These are phyloP conservation scores for Hygrocybe coccinea DNA, from an alignment of 768 basidiomycete genomes.

Conservation along the genomic window DNA sequence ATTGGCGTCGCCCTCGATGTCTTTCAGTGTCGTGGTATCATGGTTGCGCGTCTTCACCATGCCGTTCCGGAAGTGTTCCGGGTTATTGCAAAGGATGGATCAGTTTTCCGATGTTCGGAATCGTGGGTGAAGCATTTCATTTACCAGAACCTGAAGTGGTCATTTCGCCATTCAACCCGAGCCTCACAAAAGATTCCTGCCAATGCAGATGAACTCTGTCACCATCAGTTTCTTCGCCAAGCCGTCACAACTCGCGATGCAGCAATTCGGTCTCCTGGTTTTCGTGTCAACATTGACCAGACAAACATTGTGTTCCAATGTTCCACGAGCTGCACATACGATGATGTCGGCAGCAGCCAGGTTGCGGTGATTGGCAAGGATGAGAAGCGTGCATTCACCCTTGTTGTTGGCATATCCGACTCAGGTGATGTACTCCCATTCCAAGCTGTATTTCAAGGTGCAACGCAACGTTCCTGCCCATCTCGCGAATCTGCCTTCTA, in stretches of 20 bases:
- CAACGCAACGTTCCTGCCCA: slow-evolving; percentile 22
- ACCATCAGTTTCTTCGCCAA: slow-evolving; percentile 8
- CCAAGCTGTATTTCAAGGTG: slow-evolving; percentile 32
- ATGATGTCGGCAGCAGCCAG: slow-evolving; percentile 16
- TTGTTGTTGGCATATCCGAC: slow-evolving; percentile 25
- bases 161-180: slow-evolving; percentile 15
- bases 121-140: slow-evolving; percentile 22
- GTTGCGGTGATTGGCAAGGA: slow-evolving; percentile 30
- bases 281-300: slow-evolving; percentile 35
- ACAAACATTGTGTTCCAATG: slow-evolving; percentile 28
- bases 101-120: slow-evolving; percentile 20
- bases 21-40: slow-evolving; percentile 19
- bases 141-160: slow-evolving; percentile 9
- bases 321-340: slow-evolving; percentile 25
- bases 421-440: slow-evolving; percentile 27
- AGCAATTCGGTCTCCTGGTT: slow-evolving; percentile 10
- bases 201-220: slow-evolving; percentile 14
- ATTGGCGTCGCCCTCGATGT: slow-evolving; percentile 17
- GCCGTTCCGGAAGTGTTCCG: slow-evolving; percentile 9
- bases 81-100: slow-evolving; percentile 8
- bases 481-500: slow-evolving; percentile 9
- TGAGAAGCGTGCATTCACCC: slow-evolving; percentile 38
- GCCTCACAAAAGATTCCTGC: slow-evolving; percentile 31
- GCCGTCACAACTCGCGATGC: slow-evolving; percentile 12
- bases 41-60: slow-evolving; percentile 16